phyloP scores from a whole-genome alignment of 2,329 filamentous ascomycete genomes.

The Thielaviopsis ethacetica region DNA sequence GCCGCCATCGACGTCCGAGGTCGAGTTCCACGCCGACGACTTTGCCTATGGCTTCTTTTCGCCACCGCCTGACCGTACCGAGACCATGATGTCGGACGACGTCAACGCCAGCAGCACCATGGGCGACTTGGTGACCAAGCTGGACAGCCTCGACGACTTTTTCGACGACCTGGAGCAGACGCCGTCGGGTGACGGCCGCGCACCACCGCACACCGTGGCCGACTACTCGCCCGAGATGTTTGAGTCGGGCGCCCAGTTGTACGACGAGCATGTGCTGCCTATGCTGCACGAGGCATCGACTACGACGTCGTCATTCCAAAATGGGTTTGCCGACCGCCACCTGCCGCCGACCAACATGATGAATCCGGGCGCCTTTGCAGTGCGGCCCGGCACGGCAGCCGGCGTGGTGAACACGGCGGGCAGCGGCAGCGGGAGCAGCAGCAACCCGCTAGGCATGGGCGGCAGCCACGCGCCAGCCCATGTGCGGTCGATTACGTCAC shows the following conservation, averaged over 20 bases:
- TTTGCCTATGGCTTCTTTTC: constrained; percentile 72
- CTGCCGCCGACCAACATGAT: constrained; percentile 44
- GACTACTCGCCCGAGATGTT: constrained; percentile 49
- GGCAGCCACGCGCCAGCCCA: constrained; percentile 26
- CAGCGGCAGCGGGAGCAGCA: constrained; percentile 21
- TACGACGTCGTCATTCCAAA: constrained; percentile 67
- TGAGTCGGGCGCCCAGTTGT: constrained; percentile 65
- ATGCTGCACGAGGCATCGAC: constrained; percentile 77
- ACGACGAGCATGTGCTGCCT: constrained; percentile 83
- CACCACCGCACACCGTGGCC: constrained; percentile 46
- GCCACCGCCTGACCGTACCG: constrained; percentile 53
- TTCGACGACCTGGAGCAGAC: constrained; percentile 52
- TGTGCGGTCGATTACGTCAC: constrained; percentile 70
- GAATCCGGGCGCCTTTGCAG: constrained; percentile 43
- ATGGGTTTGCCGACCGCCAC: constrained; percentile 65
- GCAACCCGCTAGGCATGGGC: background rate
- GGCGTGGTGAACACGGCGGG: constrained; percentile 32
- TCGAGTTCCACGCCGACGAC: constrained; percentile 87
- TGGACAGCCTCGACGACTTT: constrained; percentile 68
- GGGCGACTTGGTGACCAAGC: constrained; percentile 65
- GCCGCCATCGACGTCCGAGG: constrained; percentile 58
- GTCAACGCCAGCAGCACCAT: constrained; percentile 54
- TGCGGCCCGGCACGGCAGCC: constrained; percentile 17
- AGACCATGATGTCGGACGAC: constrained; percentile 88
- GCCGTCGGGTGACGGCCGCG: constrained; percentile 38